Conservation (phyloP, 345 rosid genomes). For the Gossypium arboreum region DNA sequence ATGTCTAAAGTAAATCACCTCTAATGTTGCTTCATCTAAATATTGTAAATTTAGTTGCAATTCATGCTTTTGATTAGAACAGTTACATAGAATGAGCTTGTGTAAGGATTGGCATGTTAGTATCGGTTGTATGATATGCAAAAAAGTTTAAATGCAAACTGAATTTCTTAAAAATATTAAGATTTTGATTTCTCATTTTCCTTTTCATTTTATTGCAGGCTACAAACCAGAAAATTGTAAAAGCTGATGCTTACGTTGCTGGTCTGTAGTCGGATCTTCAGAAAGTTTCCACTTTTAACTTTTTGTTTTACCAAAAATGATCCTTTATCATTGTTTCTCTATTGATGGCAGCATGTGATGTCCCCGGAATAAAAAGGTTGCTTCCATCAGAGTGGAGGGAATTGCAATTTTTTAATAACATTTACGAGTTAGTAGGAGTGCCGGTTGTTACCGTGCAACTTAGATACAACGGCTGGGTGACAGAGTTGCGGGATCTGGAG, state of each 20-base stretch:
- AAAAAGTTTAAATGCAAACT: background rate
- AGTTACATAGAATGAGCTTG: background rate
- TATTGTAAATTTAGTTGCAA: background rate
- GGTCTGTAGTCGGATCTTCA: conserved; percentile 32
- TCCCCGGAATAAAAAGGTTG: conserved; percentile 92
- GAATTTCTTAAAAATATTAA: background rate
- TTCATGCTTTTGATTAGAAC: background rate
- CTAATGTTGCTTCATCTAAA: background rate
- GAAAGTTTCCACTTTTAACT: background rate
- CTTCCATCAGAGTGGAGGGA: conserved; percentile 84
- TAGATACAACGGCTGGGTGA: conserved; percentile 97
- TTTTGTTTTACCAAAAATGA: background rate
- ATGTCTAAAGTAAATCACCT: conserved; percentile 61
- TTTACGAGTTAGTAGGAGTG: conserved; percentile 87
- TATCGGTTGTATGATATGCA: background rate
- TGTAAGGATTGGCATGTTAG: background rate
- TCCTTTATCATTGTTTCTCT: background rate
- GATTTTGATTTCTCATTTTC: background rate
- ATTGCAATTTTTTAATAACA: conserved; percentile 65
- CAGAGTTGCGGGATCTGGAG: conserved; percentile 80
- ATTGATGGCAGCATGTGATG: conserved; percentile 72
- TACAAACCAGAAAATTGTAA: conserved; percentile 65
- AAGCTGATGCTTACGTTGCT: conserved; percentile 94
- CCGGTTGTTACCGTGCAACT: conserved; percentile 95
- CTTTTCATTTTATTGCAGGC: conserved; percentile 43